phyloP scores from a whole-genome alignment of 352 stramenopile species.

The Pythium grandisporangium region DNA sequence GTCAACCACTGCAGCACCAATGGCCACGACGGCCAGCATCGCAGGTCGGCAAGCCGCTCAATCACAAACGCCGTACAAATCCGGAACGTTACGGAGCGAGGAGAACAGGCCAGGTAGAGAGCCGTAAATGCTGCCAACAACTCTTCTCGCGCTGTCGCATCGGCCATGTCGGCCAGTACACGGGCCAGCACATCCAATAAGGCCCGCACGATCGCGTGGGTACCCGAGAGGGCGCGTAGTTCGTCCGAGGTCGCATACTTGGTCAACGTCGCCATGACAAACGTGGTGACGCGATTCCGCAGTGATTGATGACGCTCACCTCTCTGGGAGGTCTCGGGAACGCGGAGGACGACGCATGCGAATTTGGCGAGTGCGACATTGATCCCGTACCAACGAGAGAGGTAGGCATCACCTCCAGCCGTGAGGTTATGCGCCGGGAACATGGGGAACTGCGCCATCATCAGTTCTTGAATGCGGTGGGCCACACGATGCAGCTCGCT shows the following conservation, averaged over 20 bases:
- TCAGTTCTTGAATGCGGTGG: slow-evolving; percentile 35
- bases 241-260: slow-evolving; percentile 61
- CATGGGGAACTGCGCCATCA: slow-evolving; percentile 53
- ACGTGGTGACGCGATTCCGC: slow-evolving; percentile 33
- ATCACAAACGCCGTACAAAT: slow-evolving; percentile 67
- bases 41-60: slow-evolving; percentile 36
- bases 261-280: slow-evolving; percentile 43
- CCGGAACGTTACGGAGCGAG: slow-evolving; percentile 62
- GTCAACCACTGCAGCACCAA: slow-evolving; percentile 63
- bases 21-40: slow-evolving; percentile 38
- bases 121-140: slow-evolving; percentile 50
- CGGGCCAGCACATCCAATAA: slow-evolving; percentile 54
- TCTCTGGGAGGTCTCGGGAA: slow-evolving; percentile 6
- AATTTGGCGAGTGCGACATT: slow-evolving; percentile 65
- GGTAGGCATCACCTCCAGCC: slow-evolving; percentile 23
- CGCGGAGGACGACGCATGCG: slow-evolving; percentile 38
- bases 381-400: slow-evolving; percentile 64
- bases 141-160: slow-evolving; percentile 18
- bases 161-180: slow-evolving; percentile 15
- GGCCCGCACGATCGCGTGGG: slow-evolving; percentile 46
- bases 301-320: slow-evolving; percentile 12
- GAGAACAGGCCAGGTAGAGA: slow-evolving; percentile 58
- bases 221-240: slow-evolving; percentile 37
- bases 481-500: slow-evolving; percentile 19
- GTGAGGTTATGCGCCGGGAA: slow-evolving; percentile 37